phyloP scores from a whole-genome alignment of 2,329 filamentous ascomycete genomes.

The Davidsoniella eucalypti region DNA sequence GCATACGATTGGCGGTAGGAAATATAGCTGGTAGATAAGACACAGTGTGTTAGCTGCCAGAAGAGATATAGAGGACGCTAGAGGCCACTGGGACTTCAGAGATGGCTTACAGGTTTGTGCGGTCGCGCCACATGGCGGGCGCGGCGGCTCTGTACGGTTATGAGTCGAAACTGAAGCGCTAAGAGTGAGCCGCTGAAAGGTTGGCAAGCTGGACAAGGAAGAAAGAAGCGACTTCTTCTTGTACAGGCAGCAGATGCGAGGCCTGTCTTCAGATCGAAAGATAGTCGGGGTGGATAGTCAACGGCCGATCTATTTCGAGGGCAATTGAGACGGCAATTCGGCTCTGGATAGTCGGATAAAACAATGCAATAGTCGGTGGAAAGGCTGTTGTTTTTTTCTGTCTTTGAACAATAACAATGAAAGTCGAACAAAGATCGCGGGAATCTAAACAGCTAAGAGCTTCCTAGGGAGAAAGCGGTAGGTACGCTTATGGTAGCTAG shows the following conservation, averaged over 20 bases:
- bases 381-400: too few relatives aligned
- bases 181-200: too few relatives aligned
- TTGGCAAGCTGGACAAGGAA: background rate
- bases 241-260: background rate
- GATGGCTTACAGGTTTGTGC: slow-evolving; percentile 74
- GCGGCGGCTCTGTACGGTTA: slow-evolving; percentile 13
- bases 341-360: too few relatives aligned
- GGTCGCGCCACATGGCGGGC: slow-evolving; percentile 93
- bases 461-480: too few relatives aligned
- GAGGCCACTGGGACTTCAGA: slow-evolving; percentile 1
- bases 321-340: background rate
- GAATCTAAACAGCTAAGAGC: background rate
- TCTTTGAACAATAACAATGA: too few relatives aligned
- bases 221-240: background rate
- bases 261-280: background rate
- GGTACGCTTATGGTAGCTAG: too few relatives aligned
- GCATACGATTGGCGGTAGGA: slow-evolving; percentile 98
- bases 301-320: background rate
- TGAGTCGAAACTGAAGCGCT: too few relatives aligned
- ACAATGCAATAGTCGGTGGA: too few relatives aligned
- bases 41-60: slow-evolving; percentile 1
- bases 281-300: background rate
- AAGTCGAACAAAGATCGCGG: background rate
- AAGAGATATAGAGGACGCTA: background rate
- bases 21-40: slow-evolving; percentile 53